phyloP scores from a whole-genome alignment of 805 yeast species.

The Starmerella riodocensis region DNA sequence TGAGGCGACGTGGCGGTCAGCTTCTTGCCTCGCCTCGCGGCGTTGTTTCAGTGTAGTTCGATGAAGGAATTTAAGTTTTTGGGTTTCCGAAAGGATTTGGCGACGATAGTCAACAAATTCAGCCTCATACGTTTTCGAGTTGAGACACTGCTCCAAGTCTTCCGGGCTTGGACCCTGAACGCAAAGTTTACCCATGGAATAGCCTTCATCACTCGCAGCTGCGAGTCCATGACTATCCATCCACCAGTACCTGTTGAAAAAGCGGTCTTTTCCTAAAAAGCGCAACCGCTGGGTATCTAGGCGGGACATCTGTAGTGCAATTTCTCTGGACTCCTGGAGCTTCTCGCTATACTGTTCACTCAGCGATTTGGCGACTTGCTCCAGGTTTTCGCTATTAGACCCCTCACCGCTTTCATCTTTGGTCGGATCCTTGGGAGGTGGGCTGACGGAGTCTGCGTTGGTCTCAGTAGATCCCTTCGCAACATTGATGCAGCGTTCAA shows the following conservation, averaged over 20 bases:
- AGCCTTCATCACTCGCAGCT: conserved; percentile 21
- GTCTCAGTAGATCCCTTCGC: conserved; percentile 1
- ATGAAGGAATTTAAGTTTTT: background rate
- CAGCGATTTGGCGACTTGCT: conserved; percentile 27
- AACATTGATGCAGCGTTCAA: conserved; percentile 1
- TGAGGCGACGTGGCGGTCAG: background rate
- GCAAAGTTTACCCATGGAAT: conserved; percentile 76
- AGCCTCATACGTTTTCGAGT: conserved; percentile 18
- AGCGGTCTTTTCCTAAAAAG: conserved; percentile 68
- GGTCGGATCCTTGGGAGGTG: conserved; percentile 14
- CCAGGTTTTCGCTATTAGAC: conserved; percentile 7
- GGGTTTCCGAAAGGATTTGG: conserved; percentile 2
- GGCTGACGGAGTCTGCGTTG: conserved; percentile 24
- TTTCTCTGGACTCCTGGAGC: conserved; percentile 36
- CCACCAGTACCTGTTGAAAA: conserved; percentile 90
- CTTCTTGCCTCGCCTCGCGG: background rate
- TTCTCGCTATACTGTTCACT: conserved; percentile 33
- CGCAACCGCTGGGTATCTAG: conserved; percentile 63
- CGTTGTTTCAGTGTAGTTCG: background rate
- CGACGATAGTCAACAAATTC: conserved; percentile 14
- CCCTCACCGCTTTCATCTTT: conserved; percentile 17
- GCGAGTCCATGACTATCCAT: conserved; percentile 68
- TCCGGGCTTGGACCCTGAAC: conserved; percentile 73
- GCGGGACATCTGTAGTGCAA: conserved; percentile 42
- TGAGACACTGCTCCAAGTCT: conserved; percentile 30